Base-by-base conservation (phyloP, 2,329 filamentous ascomycete species). In the Penicillium sp. region DNA sequence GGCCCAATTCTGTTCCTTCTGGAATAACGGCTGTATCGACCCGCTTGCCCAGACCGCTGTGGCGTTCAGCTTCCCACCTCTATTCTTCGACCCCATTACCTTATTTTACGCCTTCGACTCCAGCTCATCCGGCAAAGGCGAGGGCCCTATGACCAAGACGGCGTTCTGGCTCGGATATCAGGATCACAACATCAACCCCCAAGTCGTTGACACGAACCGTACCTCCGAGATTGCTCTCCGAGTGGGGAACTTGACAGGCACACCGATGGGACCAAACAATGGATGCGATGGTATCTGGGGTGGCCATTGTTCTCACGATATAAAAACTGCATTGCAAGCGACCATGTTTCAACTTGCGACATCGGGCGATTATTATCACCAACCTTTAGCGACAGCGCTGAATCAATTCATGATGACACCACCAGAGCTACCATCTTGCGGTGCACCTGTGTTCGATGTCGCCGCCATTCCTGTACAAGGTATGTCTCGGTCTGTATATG, bases 211-310 rank as follows among this genome's bases (percentile, higher is more conserved):
- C 43, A 54, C 61, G 5, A 76, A 76, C 55, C 69, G 69, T 43
- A 76, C 74, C 3, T 72, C 71, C 7, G 74, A 76, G 39, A 54
- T 75, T 25, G 72, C 67, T 7, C 56, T 76, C 39, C 72, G 73
- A 11, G 62, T 76, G 16, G 73, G 72, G 1, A 76, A 76, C 50
- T 26, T 75, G 23, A 73, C 70, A 3, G 73, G 70, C n/a, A 70
- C 65, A 13, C 71, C 72, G 4, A 67, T 64, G 3, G 72, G 72
- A 2, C 48, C 43, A 5, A 74, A 71, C 46, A 75, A 76, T 63
- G 73, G 72, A 42, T 76, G 74, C 49, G 71, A 76, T 54, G 68
- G 71, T 13, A 68, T 76, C 31, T 76, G 73, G 74, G 72, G 72
- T 1, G 33, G 60, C 4, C 50, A 60, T 25, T 76, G 74, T 57